These are phyloP conservation scores for Ambrosia hybrid DNA, from an alignment of 140 eudicot genomes.

Conservation along the genomic window DNA sequence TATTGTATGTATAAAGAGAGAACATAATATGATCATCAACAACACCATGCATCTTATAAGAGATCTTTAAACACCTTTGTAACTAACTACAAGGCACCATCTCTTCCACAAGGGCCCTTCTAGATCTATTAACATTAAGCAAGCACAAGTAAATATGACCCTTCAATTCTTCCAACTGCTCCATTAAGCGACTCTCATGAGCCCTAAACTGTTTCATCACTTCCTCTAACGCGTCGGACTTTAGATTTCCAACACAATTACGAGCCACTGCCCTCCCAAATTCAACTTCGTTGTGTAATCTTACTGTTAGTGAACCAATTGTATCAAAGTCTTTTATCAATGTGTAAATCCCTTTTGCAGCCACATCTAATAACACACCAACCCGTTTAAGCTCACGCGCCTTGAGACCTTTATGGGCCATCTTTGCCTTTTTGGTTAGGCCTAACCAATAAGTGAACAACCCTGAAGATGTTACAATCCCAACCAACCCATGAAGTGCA, in stretches of 20 bases:
- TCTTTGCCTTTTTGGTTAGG: slow-evolving; percentile 35
- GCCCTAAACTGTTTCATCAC: slow-evolving; percentile 47
- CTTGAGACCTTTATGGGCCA: slow-evolving; percentile 21
- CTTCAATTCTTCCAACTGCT: slow-evolving; percentile 70
- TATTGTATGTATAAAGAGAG: background rate
- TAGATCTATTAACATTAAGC: slow-evolving; percentile 72
- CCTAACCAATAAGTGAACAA: slow-evolving; percentile 36
- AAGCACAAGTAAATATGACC: slow-evolving; percentile 69
- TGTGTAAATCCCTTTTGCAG: slow-evolving; percentile 72
- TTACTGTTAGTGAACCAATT: slow-evolving; percentile 51
- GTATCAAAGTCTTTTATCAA: slow-evolving; percentile 75
- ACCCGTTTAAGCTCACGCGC: slow-evolving; percentile 30
- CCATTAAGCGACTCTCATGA: slow-evolving; percentile 30
- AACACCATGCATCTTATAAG: background rate
- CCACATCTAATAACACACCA: slow-evolving; percentile 53
- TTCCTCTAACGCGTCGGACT: slow-evolving; percentile 52
- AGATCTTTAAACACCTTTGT: background rate
- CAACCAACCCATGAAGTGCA: slow-evolving; percentile 50
- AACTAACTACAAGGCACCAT: slow-evolving; percentile 26
- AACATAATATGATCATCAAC: background rate
- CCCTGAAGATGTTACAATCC: slow-evolving; percentile 48
- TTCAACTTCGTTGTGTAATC: slow-evolving; percentile 62
- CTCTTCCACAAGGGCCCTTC: slow-evolving; percentile 51
- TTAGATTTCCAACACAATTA: slow-evolving; percentile 49
- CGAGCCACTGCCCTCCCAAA: slow-evolving; percentile 55